phyloP scores from a whole-genome alignment of 352 stramenopile species.

The Globisporangium cylindrosporum region DNA sequence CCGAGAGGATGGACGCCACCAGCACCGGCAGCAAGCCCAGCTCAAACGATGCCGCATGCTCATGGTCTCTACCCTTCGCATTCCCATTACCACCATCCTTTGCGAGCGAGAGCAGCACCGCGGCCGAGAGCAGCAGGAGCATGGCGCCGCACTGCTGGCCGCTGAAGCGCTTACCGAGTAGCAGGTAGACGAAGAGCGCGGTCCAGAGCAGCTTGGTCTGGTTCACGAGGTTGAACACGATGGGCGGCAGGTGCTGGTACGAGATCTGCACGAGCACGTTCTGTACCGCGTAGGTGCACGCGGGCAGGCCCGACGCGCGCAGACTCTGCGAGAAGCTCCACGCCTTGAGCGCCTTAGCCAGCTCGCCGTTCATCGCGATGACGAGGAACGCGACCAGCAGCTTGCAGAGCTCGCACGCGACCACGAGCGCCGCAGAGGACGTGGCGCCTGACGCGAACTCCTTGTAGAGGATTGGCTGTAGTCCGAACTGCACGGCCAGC shows the following conservation, averaged over 20 bases:
- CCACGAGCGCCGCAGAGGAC: constrained; percentile 66
- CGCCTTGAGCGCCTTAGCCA: constrained; percentile 35
- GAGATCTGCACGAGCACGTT: constrained; percentile 84
- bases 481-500: constrained; percentile 76
- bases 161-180: constrained; percentile 72
- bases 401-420: constrained; percentile 74
- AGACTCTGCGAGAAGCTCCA: constrained; percentile 64
- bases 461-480: constrained; percentile 84
- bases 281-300: constrained; percentile 84
- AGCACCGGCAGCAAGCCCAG: constrained; percentile 68
- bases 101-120: constrained; percentile 64
- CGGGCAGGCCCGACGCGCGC: constrained; percentile 64
- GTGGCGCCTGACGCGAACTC: constrained; percentile 57
- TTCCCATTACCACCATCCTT: constrained; percentile 31
- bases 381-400: constrained; percentile 52
- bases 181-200: constrained; percentile 75
- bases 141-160: constrained; percentile 66
- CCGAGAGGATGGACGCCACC: constrained; percentile 69
- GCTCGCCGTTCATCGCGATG: constrained; percentile 35
- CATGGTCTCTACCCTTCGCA: background rate
- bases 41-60: constrained; percentile 42
- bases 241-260: constrained; percentile 79
- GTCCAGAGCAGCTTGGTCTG: constrained; percentile 86
- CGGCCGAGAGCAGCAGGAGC: constrained; percentile 63
- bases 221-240: constrained; percentile 87